Evolutionary conservation across 306 rosid genomes (phyloP).

Genomic region (Begonia loranthoides): DNA sequence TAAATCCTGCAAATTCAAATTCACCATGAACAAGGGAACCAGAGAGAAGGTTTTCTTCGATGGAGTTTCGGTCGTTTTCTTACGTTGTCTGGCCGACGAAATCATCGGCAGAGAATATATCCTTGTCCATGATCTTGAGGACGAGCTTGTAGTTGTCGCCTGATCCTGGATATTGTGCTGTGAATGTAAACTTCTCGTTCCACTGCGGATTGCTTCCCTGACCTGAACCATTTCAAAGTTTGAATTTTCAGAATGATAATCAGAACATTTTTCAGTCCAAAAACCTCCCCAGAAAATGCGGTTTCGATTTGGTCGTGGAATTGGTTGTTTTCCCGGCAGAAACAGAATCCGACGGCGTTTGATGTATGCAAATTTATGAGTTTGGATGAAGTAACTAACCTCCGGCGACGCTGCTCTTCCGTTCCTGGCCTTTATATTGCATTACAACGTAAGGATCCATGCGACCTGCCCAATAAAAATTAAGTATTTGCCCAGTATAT

Average conservation of each 20-base stretch:
- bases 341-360: too few species aligned
- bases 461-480: slow-evolving; percentile 18
- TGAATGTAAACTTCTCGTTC: slow-evolving; percentile 66
- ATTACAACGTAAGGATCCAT: slow-evolving; percentile 75
- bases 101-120: slow-evolving; percentile 65
- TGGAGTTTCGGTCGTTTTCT: slow-evolving; percentile 5
- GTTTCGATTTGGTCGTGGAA: too few species aligned
- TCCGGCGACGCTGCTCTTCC: slow-evolving; percentile 49
- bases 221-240: slow-evolving; percentile 28
- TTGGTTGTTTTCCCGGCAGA: too few species aligned
- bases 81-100: slow-evolving; percentile 65
- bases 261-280: too few species aligned
- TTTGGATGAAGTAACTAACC: slow-evolving; percentile 22
- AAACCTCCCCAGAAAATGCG: too few species aligned
- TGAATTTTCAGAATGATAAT: too few species aligned
- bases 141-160: slow-evolving; percentile 47
- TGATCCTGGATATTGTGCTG: slow-evolving; percentile 67
- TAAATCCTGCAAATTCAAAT: slow-evolving; percentile 24
- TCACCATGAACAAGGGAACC: too few species aligned
- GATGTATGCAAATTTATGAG: too few species aligned
- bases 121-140: slow-evolving; percentile 66
- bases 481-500: too few species aligned
- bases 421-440: slow-evolving; percentile 66
- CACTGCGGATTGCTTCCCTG: slow-evolving; percentile 55
- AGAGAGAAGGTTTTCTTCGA: too few species aligned